Evolutionary conservation across 805 yeast species (phyloP).

Genomic region (Teunomyces tritomae): DNA sequence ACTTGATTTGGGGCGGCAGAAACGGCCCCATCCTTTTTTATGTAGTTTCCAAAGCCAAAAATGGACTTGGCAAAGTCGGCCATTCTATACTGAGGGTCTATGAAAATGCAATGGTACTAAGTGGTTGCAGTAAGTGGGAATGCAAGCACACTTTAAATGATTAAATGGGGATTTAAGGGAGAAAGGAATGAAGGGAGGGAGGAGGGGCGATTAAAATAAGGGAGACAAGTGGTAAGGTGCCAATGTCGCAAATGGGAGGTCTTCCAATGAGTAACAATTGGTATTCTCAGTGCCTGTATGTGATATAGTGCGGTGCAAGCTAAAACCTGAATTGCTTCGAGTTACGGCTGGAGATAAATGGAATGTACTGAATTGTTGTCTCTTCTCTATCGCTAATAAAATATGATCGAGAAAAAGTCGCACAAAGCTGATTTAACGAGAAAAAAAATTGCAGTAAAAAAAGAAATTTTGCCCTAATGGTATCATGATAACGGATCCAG

Average conservation of each 20-base stretch:
- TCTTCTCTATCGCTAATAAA: conserved; percentile 2
- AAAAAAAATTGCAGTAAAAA: neutral
- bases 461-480: neutral
- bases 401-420: neutral
- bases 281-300: neutral
- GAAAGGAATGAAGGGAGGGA: neutral
- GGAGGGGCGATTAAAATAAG: neutral
- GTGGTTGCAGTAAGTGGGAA: neutral
- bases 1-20: conserved; percentile 4
- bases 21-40: conserved; percentile 23
- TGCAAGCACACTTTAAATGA: neutral
- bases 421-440: neutral
- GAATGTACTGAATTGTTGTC: neutral
- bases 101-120: neutral
- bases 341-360: neutral
- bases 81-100: conserved; percentile 19
- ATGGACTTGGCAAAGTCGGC: conserved; percentile 46
- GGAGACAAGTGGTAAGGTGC: neutral
- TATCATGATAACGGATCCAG: neutral
- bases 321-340: neutral
- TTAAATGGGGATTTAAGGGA: neutral
- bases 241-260: neutral
- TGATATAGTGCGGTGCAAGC: neutral
- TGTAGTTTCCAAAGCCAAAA: conserved; percentile 38
- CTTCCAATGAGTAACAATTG: neutral